Evolutionary conservation across 1,139 yeast genomes (phyloP), one percentile per base, ranked within the genome.

Genomic region (Fermentozyma sake): DNA sequence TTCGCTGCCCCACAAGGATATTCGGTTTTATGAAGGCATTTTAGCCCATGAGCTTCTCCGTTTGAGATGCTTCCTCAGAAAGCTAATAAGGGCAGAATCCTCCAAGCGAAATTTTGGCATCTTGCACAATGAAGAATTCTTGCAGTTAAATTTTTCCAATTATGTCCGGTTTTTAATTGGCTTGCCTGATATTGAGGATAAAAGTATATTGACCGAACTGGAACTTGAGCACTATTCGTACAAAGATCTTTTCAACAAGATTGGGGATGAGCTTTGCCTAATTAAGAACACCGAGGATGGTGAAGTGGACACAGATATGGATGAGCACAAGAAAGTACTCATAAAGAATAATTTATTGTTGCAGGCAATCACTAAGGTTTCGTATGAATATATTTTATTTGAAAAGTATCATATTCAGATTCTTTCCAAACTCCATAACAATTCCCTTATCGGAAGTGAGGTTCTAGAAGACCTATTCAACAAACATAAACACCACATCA

Each of bases 371-470:
- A 53, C 63, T 4, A 63, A 62, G 34, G 60, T 61, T 5, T 55
- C 68, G 1, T 59, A 60, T 37, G 73, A 67, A 33, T 67, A 47
- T 36, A 50, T 63, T 28, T 45, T 66, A 17, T 46, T 67, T 35
- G 73, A 67, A 30, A 61, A 56, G 33, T 67, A 66, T 38, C 58
- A 52, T 30, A 50, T 66, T 18, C 68, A 66, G 28, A 61, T 65
- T 15, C 37, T 60, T 17, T 41, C 58, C 6, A 65, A 65, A 35
- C 43, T 64, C 22, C 50, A 53, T 35, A 47, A 51, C 31, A 61
- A 64, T 34, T 54, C 55, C 7, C 36, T 65, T 13, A 41, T 65
- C 14, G 65, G 57, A 24, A 34, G 42, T 17, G 35, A 56, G 18
- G 30, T 50, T 5, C 41, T 58, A 6, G 34, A 36, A 6, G 30